Evolutionary conservation across 768 basidiomycete genomes (phyloP).

Genomic region (Lyophyllum shimeji): DNA sequence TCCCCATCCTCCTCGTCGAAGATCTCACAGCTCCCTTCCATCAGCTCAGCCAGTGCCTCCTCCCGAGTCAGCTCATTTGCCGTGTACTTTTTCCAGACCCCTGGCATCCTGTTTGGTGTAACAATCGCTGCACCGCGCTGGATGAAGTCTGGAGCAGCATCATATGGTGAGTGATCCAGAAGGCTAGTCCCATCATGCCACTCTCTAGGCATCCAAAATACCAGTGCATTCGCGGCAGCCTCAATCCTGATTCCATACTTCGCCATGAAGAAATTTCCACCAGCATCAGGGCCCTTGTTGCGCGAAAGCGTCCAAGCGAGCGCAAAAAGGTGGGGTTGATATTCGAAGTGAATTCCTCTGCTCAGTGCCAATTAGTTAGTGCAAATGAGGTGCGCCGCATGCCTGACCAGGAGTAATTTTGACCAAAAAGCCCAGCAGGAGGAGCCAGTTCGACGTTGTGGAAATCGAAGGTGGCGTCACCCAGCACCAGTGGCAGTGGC

Average conservation of each 20-base stretch:
- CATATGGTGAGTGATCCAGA: not conserved
- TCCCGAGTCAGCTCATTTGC: too few relatives aligned
- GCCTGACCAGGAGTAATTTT: conserved; percentile 16
- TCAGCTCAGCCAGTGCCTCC: too few relatives aligned
- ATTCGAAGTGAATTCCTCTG: conserved; percentile 12
- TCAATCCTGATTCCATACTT: conserved; percentile 16
- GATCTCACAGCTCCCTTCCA: too few relatives aligned
- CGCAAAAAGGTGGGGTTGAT: conserved; percentile 15
- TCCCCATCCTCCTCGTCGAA: too few relatives aligned
- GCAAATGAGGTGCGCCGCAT: not conserved
- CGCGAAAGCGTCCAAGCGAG: conserved; percentile 2
- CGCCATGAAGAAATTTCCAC: conserved; percentile 16
- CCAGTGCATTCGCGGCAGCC: conserved; percentile 12
- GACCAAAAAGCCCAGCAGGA: conserved; percentile 15
- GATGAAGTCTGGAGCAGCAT: not conserved
- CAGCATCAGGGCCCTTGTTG: not conserved
- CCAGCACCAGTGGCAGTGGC: too few relatives aligned
- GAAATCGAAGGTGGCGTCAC: conserved; percentile 5
- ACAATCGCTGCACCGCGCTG: conserved; percentile 14
- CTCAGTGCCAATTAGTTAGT: not conserved
- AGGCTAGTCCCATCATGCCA: conserved; percentile 22
- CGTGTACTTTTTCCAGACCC: not conserved
- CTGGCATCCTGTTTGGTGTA: not conserved
- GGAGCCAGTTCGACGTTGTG: conserved; percentile 14
- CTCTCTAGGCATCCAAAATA: conserved; percentile 13